Evolutionary conservation across 306 rosid genomes (phyloP).

Genomic region (Ziziphus jujuba): DNA sequence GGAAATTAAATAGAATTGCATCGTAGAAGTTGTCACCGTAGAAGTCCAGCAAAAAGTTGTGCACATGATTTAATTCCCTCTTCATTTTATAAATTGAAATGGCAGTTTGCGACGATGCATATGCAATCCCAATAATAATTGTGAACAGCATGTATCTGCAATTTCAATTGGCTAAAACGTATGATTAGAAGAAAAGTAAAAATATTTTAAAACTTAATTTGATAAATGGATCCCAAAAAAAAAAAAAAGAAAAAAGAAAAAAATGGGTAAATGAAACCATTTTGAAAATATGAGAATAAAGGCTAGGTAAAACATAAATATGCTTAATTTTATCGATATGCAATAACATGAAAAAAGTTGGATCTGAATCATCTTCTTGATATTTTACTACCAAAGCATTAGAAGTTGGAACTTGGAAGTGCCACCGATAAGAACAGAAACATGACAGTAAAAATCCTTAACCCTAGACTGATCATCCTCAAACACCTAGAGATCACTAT

Average conservation of each 20-base stretch:
- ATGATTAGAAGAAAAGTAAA: too few relatives aligned
- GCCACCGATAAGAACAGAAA: not conserved
- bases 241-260: too few relatives aligned
- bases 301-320: too few relatives aligned
- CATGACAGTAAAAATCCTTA: not conserved
- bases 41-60: slow-evolving; percentile 43
- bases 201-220: too few relatives aligned
- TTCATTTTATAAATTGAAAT: slow-evolving; percentile 27
- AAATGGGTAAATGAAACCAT: too few relatives aligned
- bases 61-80: not conserved
- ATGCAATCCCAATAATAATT: slow-evolving; percentile 47
- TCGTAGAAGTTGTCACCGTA: slow-evolving; percentile 60
- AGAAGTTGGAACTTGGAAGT: not conserved
- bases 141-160: slow-evolving; percentile 20
- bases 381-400: not conserved
- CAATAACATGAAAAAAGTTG: too few relatives aligned
- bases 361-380: too few relatives aligned
- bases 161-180: too few relatives aligned
- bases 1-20: not conserved
- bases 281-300: too few relatives aligned
- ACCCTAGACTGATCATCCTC: not conserved
- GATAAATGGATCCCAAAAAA: too few relatives aligned
- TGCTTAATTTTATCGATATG: not conserved
- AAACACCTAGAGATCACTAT: too few relatives aligned
- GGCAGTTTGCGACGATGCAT: slow-evolving; percentile 42